A percentile compares a stretch with the other conserved stretches of the same genome.
Conservation (phyloP, 305 asterid genomes). For the Striga hermonthica region DNA sequence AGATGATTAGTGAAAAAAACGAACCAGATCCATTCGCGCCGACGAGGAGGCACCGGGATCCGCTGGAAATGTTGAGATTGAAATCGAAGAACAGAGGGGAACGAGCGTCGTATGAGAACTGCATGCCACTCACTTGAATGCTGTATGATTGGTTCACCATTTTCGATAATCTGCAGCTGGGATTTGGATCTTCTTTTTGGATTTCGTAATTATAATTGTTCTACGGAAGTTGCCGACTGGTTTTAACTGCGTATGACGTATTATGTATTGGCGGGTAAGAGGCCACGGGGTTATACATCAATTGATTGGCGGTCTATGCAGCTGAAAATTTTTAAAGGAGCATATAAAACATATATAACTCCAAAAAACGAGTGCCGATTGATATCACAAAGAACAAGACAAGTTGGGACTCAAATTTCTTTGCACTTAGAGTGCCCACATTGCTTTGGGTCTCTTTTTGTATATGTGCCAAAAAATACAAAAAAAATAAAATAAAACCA, state of each 20-base stretch:
- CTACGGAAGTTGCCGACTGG: conserved; percentile 9
- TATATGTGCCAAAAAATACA: too few species aligned
- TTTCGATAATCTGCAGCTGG: not conserved
- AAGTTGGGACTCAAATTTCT: too few species aligned
- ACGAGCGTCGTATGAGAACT: conserved; percentile 65
- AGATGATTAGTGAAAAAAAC: not conserved
- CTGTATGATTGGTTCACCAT: conserved; percentile 51
- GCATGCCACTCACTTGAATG: conserved; percentile 79
- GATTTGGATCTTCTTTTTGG: not conserved
- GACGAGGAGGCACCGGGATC: conserved; percentile 89
- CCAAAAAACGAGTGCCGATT: too few species aligned
- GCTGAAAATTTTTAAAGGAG: too few species aligned
- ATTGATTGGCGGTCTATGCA: too few species aligned
- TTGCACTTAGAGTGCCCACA: too few species aligned
- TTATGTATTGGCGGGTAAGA: conserved; percentile 26
- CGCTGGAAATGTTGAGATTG: conserved; percentile 54
- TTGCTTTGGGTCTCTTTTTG: too few species aligned
- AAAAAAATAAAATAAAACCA: too few species aligned
- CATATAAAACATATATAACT: too few species aligned
- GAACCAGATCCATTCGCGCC: conserved; percentile 98
- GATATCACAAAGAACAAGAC: too few species aligned
- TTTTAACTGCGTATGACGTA: conserved; percentile 5
- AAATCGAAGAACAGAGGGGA: conserved; percentile 71
- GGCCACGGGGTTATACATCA: conserved; percentile 31
- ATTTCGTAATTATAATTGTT: not conserved